Evolutionary conservation across 352 stramenopile species (phyloP).

Genomic region (Globisporangium echinulatum): DNA sequence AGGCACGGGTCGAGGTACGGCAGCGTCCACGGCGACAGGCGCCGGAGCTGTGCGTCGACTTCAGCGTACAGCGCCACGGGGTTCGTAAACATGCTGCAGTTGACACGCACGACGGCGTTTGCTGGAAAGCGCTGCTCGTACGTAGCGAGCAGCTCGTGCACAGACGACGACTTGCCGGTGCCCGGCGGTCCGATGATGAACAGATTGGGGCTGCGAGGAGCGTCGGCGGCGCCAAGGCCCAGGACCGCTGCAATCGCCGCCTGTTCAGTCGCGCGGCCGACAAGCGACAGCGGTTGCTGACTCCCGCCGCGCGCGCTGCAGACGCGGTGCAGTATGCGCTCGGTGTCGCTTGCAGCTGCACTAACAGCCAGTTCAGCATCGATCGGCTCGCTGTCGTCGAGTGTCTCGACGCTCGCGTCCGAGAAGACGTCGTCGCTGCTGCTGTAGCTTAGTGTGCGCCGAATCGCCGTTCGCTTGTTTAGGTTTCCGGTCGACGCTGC

Average conservation of each 20-base stretch:
- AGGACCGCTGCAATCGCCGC: constrained; percentile 28
- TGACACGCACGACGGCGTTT: constrained; percentile 33
- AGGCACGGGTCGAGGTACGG: constrained; percentile 29
- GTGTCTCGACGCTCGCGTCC: constrained; percentile 6
- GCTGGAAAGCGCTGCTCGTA: constrained; percentile 14
- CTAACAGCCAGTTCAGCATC: not conserved
- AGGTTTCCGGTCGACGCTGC: not conserved
- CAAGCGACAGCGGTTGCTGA: constrained; percentile 15
- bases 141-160: constrained; percentile 31
- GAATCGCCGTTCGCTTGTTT: constrained; percentile 6
- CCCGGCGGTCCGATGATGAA: constrained; percentile 66
- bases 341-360: constrained; percentile 9
- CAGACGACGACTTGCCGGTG: constrained; percentile 62
- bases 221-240: constrained; percentile 1
- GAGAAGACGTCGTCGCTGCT: constrained; percentile 10
- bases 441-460: constrained; percentile 10
- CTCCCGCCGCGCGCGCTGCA: constrained; percentile 15
- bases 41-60: constrained; percentile 26
- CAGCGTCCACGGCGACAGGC: constrained; percentile 18
- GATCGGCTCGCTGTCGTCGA: not conserved
- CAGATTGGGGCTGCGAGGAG: constrained; percentile 18
- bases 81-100: constrained; percentile 61
- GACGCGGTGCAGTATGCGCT: constrained; percentile 24
- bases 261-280: constrained; percentile 36
- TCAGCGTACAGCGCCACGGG: constrained; percentile 35